phyloP scores from a whole-genome alignment of 345 rosid genomes.

The Dipteronia sinensis region DNA sequence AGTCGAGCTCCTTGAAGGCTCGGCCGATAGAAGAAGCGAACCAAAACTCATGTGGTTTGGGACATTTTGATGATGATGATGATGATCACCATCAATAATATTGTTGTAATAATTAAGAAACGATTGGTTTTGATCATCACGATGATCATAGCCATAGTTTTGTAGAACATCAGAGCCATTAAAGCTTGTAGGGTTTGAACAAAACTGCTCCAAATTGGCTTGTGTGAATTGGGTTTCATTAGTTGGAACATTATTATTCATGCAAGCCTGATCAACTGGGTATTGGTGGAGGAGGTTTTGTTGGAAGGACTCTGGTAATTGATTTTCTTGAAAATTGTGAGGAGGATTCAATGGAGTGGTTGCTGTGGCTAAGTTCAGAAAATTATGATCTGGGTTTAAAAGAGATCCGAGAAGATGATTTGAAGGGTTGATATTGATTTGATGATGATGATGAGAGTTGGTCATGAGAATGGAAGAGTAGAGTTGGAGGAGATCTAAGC shows the following conservation, averaged over 20 bases:
- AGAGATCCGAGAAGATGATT: conserved; percentile 34
- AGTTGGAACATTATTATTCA: too few relatives aligned
- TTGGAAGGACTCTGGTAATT: neutral
- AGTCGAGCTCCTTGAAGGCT: conserved; percentile 56
- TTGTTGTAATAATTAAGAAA: conserved; percentile 3
- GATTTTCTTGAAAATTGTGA: neutral
- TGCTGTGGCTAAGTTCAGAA: conserved; percentile 29
- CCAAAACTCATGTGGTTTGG: conserved; percentile 25
- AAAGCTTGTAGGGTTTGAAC: conserved; percentile 15
- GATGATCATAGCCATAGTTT: neutral
- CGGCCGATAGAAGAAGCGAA: conserved; percentile 43
- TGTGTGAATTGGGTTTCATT: conserved; percentile 19
- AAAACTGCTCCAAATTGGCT: conserved; percentile 28
- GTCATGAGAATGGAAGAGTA: conserved; percentile 37
- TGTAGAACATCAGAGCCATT: conserved; percentile 15
- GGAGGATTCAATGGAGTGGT: conserved; percentile 4
- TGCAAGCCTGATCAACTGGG: conserved; percentile 23
- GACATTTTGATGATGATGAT: conserved; percentile 3
- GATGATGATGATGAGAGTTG: conserved; percentile 24
- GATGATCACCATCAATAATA: neutral
- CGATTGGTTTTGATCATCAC: neutral
- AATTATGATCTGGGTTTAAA: conserved; percentile 18
- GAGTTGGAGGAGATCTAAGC: conserved; percentile 62
- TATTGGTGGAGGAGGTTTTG: conserved; percentile 25
- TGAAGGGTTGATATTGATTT: conserved; percentile 25